Conservation (phyloP, 192 early-diverging fungal species). For the Backusella macrospora region DNA sequence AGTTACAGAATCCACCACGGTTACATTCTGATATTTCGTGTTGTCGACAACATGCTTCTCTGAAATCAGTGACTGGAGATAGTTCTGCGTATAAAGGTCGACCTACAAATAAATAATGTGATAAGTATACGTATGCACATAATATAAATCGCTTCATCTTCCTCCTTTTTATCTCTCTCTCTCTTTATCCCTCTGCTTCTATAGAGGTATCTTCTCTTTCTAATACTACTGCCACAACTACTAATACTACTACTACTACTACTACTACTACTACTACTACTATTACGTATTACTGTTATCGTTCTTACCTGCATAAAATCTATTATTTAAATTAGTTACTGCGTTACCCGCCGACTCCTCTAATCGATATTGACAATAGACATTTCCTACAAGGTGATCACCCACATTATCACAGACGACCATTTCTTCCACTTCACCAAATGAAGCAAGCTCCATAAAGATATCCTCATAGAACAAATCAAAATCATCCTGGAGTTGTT, state of each 20-base stretch:
- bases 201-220: too few species aligned
- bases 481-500: slow-evolving; percentile 86
- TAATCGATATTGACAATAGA: slow-evolving; percentile 88
- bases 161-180: neutral
- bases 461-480: slow-evolving; percentile 97
- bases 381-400: slow-evolving; percentile 97
- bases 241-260: neutral
- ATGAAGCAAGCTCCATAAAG: slow-evolving; percentile 94
- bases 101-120: slow-evolving; percentile 39
- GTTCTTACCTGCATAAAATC: slow-evolving; percentile 83
- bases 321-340: slow-evolving; percentile 88
- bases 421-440: slow-evolving; percentile 96
- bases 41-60: slow-evolving; percentile 97
- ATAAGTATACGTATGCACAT: neutral
- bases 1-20: slow-evolving; percentile 97
- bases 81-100: slow-evolving; percentile 95
- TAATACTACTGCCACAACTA: too few species aligned
- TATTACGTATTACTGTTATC: neutral
- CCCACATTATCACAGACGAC: slow-evolving; percentile 98
- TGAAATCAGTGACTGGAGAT: slow-evolving; percentile 96
- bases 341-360: slow-evolving; percentile 95
- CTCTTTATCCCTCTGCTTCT: too few species aligned
- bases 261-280: too few species aligned
- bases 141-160: neutral
- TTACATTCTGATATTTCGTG: slow-evolving; percentile 95